Evolutionary conservation across 495 filamentous ascomycete species (phyloP).

Genomic region (Tuber aestivum): DNA sequence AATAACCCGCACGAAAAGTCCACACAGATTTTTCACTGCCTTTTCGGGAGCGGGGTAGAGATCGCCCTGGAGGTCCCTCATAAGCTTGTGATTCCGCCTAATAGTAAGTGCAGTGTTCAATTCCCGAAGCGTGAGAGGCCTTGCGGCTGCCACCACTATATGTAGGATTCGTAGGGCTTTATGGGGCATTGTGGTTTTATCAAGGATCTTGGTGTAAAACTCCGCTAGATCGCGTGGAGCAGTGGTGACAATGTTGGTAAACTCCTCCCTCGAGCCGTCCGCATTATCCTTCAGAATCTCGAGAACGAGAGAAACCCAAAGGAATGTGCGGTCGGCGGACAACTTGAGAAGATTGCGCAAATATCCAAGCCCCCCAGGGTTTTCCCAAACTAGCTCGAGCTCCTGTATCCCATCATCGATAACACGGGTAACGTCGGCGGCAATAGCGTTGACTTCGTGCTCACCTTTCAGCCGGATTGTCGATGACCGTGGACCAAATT

Average conservation of each 20-base stretch:
- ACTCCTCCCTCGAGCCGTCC: no score
- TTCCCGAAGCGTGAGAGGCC: conserved; percentile 44
- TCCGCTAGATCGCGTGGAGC: no score
- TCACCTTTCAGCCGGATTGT: no score
- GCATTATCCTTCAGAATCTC: no score
- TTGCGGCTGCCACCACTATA: no score
- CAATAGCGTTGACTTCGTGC: no score
- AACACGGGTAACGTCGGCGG: no score
- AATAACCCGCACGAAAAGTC: no score
- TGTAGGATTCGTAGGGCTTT: conserved; percentile 34
- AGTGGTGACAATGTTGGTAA: no score
- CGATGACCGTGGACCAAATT: no score
- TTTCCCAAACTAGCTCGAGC: conserved; percentile 23
- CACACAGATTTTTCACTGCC: no score
- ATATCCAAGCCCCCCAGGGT: conserved; percentile 20
- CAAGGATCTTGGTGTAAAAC: conserved; percentile 43
- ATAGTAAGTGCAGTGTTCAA: conserved; percentile 46
- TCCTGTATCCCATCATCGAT: conserved; percentile 41
- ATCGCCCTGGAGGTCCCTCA: conserved; percentile 33
- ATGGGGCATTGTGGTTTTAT: conserved; percentile 22
- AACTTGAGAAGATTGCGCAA: conserved; percentile 33
- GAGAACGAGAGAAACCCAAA: no score
- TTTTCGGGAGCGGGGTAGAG: conserved; percentile 1
- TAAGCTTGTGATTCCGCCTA: conserved; percentile 25
- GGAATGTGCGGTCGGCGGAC: conserved; percentile 43